Percentiles rank a stretch among this genome's conserved stretches.
phyloP scores from a whole-genome alignment of 2,329 filamentous ascomycete genomes.

The Talaromyces sp. region DNA sequence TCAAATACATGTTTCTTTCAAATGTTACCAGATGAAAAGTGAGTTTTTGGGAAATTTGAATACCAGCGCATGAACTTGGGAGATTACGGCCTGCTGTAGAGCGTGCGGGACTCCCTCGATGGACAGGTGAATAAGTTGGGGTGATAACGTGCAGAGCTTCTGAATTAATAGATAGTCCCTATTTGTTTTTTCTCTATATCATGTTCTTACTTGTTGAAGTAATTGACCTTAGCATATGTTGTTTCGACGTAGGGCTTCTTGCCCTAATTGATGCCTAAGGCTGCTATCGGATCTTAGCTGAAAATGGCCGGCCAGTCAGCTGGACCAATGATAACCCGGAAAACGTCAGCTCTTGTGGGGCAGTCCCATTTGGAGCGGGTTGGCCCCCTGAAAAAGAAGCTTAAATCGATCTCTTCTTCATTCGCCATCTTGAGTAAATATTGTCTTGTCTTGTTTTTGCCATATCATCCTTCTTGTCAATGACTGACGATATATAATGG shows the following conservation, averaged over 20 bases:
- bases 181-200: no score
- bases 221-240: not conserved
- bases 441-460: not conserved
- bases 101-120: not conserved
- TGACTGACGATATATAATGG: not conserved
- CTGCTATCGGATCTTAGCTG: not conserved
- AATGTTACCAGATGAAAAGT: not conserved
- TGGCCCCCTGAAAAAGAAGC: not conserved
- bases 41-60: no score
- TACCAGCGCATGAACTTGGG: no score
- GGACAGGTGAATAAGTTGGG: not conserved
- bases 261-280: not conserved
- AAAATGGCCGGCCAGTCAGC: not conserved
- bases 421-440: not conserved
- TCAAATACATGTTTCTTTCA: not conserved
- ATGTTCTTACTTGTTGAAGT: not conserved
- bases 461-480: not conserved
- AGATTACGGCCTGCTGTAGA: not conserved
- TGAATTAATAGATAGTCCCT: no score
- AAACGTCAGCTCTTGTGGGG: not conserved
- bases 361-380: not conserved
- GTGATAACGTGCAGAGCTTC: not conserved
- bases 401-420: not conserved
- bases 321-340: not conserved
- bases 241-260: not conserved